Conservation (phyloP, 139 green algal genomes). For the Gonium pectorale region DNA sequence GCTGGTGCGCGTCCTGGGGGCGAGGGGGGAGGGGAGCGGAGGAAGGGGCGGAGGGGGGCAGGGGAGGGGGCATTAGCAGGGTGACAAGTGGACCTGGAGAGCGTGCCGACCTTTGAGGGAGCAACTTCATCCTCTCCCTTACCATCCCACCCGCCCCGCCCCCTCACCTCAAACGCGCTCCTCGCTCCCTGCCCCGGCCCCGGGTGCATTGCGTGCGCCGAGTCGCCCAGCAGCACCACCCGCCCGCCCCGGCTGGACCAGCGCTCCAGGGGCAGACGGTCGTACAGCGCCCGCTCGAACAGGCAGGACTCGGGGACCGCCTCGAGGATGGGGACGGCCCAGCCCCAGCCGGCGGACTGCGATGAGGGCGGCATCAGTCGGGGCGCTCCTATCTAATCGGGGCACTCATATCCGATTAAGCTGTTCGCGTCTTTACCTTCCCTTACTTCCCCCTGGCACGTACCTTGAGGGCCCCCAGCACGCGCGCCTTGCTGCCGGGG, state of each 20-base stretch:
- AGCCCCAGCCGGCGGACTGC: not conserved
- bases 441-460: no score
- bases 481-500: slow-evolving; percentile 57
- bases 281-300: slow-evolving; percentile 61
- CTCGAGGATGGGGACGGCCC: slow-evolving; percentile 3
- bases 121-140: no score
- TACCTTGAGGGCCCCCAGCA: slow-evolving; percentile 31
- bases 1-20: slow-evolving; percentile 52
- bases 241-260: slow-evolving; percentile 8
- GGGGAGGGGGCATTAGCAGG: no score
- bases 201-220: slow-evolving; percentile 60
- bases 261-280: slow-evolving; percentile 42
- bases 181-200: slow-evolving; percentile 61
- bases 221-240: slow-evolving; percentile 61
- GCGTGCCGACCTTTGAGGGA: no score
- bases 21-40: not conserved
- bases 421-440: not conserved
- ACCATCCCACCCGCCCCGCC: not conserved
- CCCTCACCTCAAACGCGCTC: slow-evolving; percentile 64
- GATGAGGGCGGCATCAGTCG: not conserved
- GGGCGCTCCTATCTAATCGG: no score
- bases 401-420: no score
- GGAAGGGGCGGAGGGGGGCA: not conserved
- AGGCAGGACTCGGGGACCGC: slow-evolving; percentile 55
- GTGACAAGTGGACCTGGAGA: no score